Evolutionary conservation across 2,329 filamentous ascomycete genomes (phyloP).

Genomic region (Pseudogymnoascus sp.): DNA sequence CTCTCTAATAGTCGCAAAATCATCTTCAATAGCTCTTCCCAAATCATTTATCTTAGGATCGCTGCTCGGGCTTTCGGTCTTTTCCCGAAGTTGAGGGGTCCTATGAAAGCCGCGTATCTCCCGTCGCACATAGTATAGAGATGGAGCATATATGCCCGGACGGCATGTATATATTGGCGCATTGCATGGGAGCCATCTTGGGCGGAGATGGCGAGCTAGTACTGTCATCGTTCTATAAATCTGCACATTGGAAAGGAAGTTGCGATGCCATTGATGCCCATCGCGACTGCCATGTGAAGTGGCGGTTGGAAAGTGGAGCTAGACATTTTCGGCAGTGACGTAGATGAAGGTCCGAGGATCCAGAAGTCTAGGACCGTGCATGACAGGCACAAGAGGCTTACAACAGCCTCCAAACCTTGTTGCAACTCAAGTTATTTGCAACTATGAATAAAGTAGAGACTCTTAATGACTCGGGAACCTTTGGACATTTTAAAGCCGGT

Average conservation of each 20-base stretch:
- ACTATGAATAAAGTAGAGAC: background rate
- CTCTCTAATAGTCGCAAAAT: constrained; percentile 52
- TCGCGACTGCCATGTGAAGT: constrained; percentile 1
- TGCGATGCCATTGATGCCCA: background rate
- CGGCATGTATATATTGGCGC: background rate
- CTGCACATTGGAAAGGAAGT: constrained; percentile 3
- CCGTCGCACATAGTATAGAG: background rate
- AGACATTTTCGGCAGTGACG: constrained; percentile 7
- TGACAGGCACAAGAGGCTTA: background rate
- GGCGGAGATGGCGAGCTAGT: background rate
- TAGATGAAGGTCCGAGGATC: constrained; percentile 6
- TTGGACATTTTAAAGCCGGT: too few relatives aligned
- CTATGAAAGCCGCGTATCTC: background rate
- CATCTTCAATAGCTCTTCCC: constrained; percentile 49
- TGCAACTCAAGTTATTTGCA: background rate
- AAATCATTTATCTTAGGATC: constrained; percentile 45
- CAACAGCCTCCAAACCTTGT: background rate
- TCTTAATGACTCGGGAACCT: background rate
- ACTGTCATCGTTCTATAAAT: constrained; percentile 6
- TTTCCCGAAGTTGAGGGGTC: constrained; percentile 5
- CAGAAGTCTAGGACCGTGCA: background rate
- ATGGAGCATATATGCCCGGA: background rate
- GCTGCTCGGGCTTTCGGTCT: constrained; percentile 16
- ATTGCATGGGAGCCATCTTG: background rate
- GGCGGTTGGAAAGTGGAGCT: constrained; percentile 2